A percentile compares a stretch with the other conserved stretches of the same genome.
These are phyloP conservation scores for Salix exigua DNA, from an alignment of 345 rosid species.

Conservation along the genomic window DNA sequence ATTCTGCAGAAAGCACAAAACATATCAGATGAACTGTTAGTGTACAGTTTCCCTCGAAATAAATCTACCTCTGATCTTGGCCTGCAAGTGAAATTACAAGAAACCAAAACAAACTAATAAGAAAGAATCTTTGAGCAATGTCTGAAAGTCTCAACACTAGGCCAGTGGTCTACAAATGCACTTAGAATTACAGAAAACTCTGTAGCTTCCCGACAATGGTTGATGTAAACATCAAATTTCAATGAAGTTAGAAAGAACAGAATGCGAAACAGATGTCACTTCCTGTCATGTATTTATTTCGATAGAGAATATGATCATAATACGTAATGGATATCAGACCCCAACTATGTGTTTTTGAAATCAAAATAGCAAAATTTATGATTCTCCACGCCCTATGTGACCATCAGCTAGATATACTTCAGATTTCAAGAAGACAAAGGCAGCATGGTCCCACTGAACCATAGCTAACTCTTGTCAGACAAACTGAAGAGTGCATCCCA, in stretches of 20 bases:
- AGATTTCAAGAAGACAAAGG: not conserved
- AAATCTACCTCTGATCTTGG: not conserved
- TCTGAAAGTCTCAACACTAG: not conserved
- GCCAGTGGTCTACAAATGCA: not conserved
- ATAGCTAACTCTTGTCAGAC: not conserved
- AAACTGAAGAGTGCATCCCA: too few relatives aligned
- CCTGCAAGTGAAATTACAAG: not conserved
- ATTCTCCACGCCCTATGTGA: too few relatives aligned
- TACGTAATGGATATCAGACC: not conserved
- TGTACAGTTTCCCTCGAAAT: not conserved
- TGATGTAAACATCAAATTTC: not conserved
- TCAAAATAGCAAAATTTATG: too few relatives aligned
- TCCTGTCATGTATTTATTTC: not conserved
- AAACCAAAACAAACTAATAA: not conserved
- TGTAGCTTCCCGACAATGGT: not conserved
- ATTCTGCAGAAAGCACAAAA: conserved; percentile 41
- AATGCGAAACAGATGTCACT: not conserved
- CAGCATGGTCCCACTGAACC: not conserved
- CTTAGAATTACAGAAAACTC: not conserved
- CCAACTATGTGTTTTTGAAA: too few relatives aligned
- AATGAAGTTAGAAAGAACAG: not conserved
- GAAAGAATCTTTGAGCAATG: not conserved
- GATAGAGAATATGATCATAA: not conserved
- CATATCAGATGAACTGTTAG: not conserved
- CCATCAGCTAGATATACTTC: not conserved